Percentiles rank a stretch among this genome's conserved stretches.
phyloP scores from a whole-genome alignment of 2,329 filamentous ascomycete genomes.

The Microascus cirrosus region DNA sequence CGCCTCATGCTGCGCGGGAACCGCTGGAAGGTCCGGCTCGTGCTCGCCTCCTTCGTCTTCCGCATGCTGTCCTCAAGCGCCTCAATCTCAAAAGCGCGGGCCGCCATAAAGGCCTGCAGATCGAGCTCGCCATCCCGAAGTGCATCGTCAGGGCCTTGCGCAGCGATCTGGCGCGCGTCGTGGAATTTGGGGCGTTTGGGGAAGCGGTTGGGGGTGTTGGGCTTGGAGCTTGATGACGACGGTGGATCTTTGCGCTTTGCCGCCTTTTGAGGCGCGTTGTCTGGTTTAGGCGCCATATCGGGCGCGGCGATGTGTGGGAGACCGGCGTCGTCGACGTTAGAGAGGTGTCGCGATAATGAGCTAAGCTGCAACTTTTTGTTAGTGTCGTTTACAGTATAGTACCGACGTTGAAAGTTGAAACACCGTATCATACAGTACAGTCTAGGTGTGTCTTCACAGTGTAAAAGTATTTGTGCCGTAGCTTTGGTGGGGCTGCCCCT shows the following conservation, averaged over 20 bases:
- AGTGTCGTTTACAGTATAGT: background rate
- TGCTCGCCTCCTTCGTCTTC: conserved; percentile 50
- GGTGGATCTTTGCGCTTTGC: conserved; percentile 1
- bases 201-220: background rate
- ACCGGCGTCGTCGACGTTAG: background rate
- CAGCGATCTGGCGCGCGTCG: conserved; percentile 36
- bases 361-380: background rate
- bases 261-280: background rate
- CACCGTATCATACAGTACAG: background rate
- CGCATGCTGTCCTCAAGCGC: conserved; percentile 75
- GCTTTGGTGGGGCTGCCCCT: background rate
- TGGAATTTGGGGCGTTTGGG: conserved; percentile 33
- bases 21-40: conserved; percentile 76
- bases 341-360: background rate
- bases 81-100: conserved; percentile 81
- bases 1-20: conserved; percentile 77
- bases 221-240: background rate
- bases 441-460: background rate
- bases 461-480: background rate
- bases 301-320: background rate
- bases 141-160: conserved; percentile 37
- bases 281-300: conserved; percentile 2
- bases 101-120: conserved; percentile 70
- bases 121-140: conserved; percentile 69
- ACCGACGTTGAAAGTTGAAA: background rate